Conservation (phyloP, 2,329 filamentous ascomycete genomes). For the Aspergillus japonicus region DNA sequence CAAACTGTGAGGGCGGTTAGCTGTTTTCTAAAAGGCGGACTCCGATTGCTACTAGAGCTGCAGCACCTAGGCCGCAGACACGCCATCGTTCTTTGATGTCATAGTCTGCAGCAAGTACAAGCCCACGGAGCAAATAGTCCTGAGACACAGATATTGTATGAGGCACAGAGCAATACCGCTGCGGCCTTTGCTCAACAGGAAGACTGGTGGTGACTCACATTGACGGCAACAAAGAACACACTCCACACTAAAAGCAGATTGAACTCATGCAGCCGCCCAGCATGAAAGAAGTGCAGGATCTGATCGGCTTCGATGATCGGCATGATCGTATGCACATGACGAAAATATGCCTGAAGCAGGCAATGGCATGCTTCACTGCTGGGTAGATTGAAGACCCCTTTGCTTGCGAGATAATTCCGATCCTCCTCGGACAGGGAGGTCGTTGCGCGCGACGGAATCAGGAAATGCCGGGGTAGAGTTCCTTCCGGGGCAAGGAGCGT, state of each 20-base stretch:
- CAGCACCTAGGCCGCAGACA: no score
- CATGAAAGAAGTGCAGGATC: conserved; percentile 30
- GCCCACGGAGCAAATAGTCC: no score
- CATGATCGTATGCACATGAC: conserved; percentile 40
- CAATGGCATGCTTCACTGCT: conserved; percentile 28
- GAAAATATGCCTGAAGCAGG: conserved; percentile 38
- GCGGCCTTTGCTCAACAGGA: no score
- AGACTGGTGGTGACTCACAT: conserved; percentile 21
- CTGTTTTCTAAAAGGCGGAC: neutral
- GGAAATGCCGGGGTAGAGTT: conserved; percentile 21
- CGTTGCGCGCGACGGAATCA: conserved; percentile 16
- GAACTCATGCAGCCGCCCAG: conserved; percentile 28
- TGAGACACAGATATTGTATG: no score
- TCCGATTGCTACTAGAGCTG: no score
- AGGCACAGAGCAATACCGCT: no score
- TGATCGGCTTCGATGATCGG: conserved; percentile 36
- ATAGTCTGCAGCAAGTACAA: no score
- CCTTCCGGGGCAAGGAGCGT: conserved; percentile 20
- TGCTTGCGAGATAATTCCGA: conserved; percentile 27
- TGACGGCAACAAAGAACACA: conserved; percentile 39
- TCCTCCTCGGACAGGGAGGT: conserved; percentile 20
- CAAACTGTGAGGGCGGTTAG: conserved; percentile 22
- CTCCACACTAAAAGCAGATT: conserved; percentile 43
- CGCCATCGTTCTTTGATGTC: no score
- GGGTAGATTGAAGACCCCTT: conserved; percentile 38